Evolutionary conservation across 2,329 filamentous ascomycete species (phyloP), one percentile per base, ranked within the genome.

Genomic region (Phialemonium atrogriseum): DNA sequence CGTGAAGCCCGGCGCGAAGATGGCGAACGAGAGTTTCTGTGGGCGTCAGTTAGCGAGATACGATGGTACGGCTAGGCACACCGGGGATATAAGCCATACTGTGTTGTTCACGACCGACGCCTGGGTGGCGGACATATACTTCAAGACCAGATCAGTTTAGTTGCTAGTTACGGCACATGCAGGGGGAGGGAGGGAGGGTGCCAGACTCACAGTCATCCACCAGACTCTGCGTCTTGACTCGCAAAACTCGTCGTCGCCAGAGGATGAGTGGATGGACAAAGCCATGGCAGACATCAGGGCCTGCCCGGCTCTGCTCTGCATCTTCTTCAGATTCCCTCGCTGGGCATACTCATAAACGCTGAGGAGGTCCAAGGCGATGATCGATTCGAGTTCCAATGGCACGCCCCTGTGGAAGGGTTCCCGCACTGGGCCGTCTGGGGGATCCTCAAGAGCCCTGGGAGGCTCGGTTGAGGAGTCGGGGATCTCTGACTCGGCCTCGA

Each of bases 341-440:
- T 71, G 66, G 1, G 63, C 59, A 46, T 71, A 71, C 45, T 71
- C 67, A 42, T 70, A 71, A 5, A 67, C 56, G 40, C 64, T 66
- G 3, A 71, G 47, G 10, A 71, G 41, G 29, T 66, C 51, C 20
- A 70, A 49, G 3, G 67, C 64, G 18, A 70, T 51, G 22, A 69
- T 58, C 43, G 55, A 57, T 42, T 71, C 66, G 5, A 66, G 48
- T 36, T 68, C 62, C 2, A 62, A 35, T 4, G 64, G 65, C 5
- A 64, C 52, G 3, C 48, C 44, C 1, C 59, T 48, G 41, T 70
- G 66, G 31, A 70, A 66, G 4, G 58, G 59, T 20, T 50, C 42
- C 28, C 64, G 50, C 23, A 46, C 42, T 5, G 47, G 38, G n/a
- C n/a, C n/a, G 6, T 50, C 44, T 1, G 43, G 49, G 18, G 49